A percentile compares a stretch with the other conserved stretches of the same genome.
Evolutionary conservation across 2,329 filamentous ascomycete species (phyloP).

Genomic region (Claviceps maximensis): DNA sequence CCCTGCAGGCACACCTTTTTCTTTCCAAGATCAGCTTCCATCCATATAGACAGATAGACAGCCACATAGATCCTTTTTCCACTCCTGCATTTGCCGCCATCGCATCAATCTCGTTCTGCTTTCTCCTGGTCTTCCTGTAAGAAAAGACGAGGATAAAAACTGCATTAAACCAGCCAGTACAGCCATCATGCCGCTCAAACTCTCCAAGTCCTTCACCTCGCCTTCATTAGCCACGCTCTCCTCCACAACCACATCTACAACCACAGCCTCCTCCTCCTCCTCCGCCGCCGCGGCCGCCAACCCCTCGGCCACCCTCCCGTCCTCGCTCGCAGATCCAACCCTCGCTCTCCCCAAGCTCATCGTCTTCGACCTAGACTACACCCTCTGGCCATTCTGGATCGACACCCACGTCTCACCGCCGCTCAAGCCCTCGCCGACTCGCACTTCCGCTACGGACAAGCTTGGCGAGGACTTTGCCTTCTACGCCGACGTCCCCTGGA

Average conservation of each 20-base stretch:
- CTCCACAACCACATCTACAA: neutral
- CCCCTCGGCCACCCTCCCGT: slow-evolving; percentile 15
- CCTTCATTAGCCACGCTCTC: slow-evolving; percentile 2
- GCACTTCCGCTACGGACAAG: slow-evolving; percentile 36
- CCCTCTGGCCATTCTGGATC: slow-evolving; percentile 97
- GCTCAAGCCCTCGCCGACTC: slow-evolving; percentile 35
- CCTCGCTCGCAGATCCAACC: slow-evolving; percentile 34
- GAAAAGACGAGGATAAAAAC: neutral
- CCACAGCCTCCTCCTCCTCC: no score
- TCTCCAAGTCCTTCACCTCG: slow-evolving; percentile 15
- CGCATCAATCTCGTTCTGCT: no score
- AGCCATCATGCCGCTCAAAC: slow-evolving; percentile 19
- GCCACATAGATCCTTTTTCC: neutral
- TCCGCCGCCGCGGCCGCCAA: neutral
- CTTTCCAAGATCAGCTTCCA: no score
- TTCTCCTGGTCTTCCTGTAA: neutral
- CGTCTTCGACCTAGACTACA: slow-evolving; percentile 95
- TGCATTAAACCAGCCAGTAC: no score
- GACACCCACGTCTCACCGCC: slow-evolving; percentile 81
- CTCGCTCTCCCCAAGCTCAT: slow-evolving; percentile 69
- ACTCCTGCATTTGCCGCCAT: no score
- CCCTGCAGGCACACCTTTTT: no score
- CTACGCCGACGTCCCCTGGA: slow-evolving; percentile 54
- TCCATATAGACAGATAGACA: neutral
- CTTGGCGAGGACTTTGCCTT: slow-evolving; percentile 56